Evolutionary conservation across 306 rosid genomes (phyloP), one percentile per base, ranked within the genome.

Genomic region (Malus orientalis): DNA sequence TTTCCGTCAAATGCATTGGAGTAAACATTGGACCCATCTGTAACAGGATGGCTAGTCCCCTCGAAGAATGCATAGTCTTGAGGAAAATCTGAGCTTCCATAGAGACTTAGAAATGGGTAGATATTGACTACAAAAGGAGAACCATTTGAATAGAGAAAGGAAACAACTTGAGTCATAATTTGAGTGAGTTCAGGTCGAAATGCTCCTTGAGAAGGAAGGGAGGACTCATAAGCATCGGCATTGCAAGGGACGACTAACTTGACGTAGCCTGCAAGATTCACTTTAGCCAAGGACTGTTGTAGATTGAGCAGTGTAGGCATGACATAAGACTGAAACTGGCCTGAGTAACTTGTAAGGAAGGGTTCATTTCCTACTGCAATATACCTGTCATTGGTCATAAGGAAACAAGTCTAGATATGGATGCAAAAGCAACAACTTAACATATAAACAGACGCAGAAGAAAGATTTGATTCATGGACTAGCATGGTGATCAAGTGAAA

Each of bases 311-410:
- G 51, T 0, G 96, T 89, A 11, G 97, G 97, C 89, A 92, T 83
- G 74, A 95, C 93, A 61, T 85, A 88, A 60, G 87, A 77, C 85
- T 81, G 82, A 86, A 77, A 95, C 76, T 92, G 92, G 73, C 97
- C 97, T 5, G 83, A 84, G 75, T 95, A 95, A 82, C 93, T 84
- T 2, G 91, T 2, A 58, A 95, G 99, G 86, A 95, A 95, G 19
- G 99, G 99, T 78, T 95, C 99, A 74, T 95, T 95, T 82, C 99
- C 97, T 27, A 95, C 96, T 10, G 99, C 97, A 70, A 95, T 62
- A 69, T 89, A 95, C 88, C 97, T 95, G 87, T 70, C 79, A 79
- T 49, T 16, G 55, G 18, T 74, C 49, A 81, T 32, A 75, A 76
- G 65, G 57, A 29, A 72, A 67, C 8, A 49, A 49, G 54, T 49